Evolutionary conservation across 2,329 filamentous ascomycete species (phyloP).

Genomic region (Coleophoma eucalyptorum): DNA sequence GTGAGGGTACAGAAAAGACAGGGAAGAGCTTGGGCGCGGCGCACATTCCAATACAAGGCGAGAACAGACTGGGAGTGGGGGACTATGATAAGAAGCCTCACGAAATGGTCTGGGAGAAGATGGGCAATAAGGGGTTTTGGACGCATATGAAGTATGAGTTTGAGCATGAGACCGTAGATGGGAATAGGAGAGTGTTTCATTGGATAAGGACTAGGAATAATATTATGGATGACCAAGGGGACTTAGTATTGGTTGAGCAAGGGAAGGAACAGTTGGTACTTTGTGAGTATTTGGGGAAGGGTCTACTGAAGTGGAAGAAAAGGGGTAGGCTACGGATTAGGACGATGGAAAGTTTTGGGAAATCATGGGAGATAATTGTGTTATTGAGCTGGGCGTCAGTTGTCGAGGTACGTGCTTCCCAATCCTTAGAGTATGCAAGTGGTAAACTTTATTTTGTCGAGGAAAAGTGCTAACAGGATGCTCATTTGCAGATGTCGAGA

Average conservation of each 20-base stretch:
- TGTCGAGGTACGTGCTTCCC: constrained; percentile 12
- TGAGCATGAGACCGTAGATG: constrained; percentile 7
- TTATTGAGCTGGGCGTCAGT: constrained; percentile 19
- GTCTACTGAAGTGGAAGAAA: constrained; percentile 21
- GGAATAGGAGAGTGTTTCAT: constrained; percentile 11
- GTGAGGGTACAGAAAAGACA: constrained; percentile 13
- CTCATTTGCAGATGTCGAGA: constrained; percentile 12
- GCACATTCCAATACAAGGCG: constrained; percentile 12
- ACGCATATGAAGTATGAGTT: constrained; percentile 21
- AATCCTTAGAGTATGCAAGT: background rate
- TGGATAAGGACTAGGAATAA: constrained; percentile 21
- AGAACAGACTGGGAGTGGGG: constrained; percentile 16
- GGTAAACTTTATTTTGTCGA: background rate
- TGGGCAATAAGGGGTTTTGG: constrained; percentile 17
- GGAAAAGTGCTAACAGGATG: background rate
- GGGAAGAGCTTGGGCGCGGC: constrained; percentile 14
- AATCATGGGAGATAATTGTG: constrained; percentile 15
- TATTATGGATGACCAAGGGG: constrained; percentile 18
- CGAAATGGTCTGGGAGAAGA: constrained; percentile 14
- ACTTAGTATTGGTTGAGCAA: constrained; percentile 18
- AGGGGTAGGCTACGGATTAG: constrained; percentile 15
- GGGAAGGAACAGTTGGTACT: constrained; percentile 13
- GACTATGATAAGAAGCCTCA: constrained; percentile 10
- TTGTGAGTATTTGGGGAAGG: constrained; percentile 18
- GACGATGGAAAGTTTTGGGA: constrained; percentile 9